These are phyloP conservation scores for Gracilaria gracilis DNA, from an alignment of 23 red algal genomes.

Conservation along the genomic window DNA sequence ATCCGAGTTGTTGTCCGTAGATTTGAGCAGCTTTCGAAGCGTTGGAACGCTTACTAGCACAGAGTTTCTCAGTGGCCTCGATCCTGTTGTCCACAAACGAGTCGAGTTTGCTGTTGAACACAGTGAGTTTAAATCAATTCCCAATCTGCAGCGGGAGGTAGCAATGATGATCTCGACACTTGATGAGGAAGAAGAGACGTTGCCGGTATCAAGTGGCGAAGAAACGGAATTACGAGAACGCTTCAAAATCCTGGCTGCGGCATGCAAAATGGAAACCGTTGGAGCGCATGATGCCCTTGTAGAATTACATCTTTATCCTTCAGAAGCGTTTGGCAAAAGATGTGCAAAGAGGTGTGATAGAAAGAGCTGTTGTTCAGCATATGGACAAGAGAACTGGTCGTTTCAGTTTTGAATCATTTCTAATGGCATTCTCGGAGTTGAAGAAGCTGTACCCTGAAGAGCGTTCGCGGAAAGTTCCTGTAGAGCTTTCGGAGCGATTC, in stretches of 20 bases:
- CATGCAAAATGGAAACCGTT: background rate
- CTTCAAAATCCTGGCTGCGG: background rate
- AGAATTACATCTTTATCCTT: background rate
- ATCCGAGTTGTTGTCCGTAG: background rate
- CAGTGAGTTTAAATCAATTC: background rate
- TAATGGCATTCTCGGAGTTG: background rate
- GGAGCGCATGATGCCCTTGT: background rate
- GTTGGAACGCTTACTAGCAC: background rate
- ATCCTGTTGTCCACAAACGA: background rate
- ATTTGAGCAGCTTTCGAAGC: background rate
- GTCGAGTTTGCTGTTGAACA: background rate
- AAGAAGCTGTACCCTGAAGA: background rate
- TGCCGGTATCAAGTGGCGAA: background rate
- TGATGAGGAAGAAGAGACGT: background rate
- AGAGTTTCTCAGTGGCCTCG: background rate
- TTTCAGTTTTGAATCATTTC: background rate
- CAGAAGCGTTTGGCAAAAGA: background rate
- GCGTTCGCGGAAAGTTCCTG: background rate
- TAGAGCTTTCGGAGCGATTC: slow-evolving; percentile 3
- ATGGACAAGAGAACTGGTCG: slow-evolving; percentile 6
- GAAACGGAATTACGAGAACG: background rate
- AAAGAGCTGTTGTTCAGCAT: background rate
- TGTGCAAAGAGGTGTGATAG: background rate
- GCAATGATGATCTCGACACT: background rate
- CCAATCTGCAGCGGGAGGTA: background rate